Evolutionary conservation across 805 yeast genomes (phyloP).

Genomic region (Hanseniaspora jakobsenii): DNA sequence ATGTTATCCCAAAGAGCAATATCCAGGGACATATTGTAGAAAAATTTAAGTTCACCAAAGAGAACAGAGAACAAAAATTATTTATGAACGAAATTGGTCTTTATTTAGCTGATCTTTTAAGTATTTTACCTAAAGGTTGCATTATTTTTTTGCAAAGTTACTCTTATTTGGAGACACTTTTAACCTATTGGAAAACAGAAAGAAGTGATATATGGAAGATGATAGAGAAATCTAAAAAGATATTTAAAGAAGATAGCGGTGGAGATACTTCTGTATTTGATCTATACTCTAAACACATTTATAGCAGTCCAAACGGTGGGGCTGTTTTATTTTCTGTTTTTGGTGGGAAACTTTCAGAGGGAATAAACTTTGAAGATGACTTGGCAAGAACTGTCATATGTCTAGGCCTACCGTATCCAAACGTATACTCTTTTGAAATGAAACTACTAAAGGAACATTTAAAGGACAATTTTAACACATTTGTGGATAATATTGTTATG

Average conservation of each 20-base stretch:
- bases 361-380: slow-evolving; percentile 78
- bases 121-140: slow-evolving; percentile 54
- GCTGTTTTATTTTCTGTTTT: slow-evolving; percentile 73
- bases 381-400: slow-evolving; percentile 79
- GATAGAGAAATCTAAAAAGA: slow-evolving; percentile 32
- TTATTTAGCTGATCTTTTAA: slow-evolving; percentile 33
- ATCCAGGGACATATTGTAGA: slow-evolving; percentile 35
- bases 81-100: slow-evolving; percentile 44
- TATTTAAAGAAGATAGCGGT: slow-evolving; percentile 46
- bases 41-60: slow-evolving; percentile 55
- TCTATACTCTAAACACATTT: slow-evolving; percentile 39
- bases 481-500: slow-evolving; percentile 78
- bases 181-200: slow-evolving; percentile 39
- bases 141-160: slow-evolving; percentile 83
- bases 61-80: slow-evolving; percentile 37
- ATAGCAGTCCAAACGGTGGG: slow-evolving; percentile 29
- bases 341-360: slow-evolving; percentile 88
- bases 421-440: slow-evolving; percentile 67
- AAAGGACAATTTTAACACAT: slow-evolving; percentile 42
- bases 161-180: slow-evolving; percentile 45
- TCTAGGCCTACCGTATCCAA: slow-evolving; percentile 86
- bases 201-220: slow-evolving; percentile 24
- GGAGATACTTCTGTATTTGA: slow-evolving; percentile 37
- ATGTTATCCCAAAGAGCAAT: slow-evolving; percentile 63
- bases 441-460: slow-evolving; percentile 58